Base-by-base conservation (phyloP, 2,329 filamentous ascomycete genomes). In the Diplodia intermedia region DNA sequence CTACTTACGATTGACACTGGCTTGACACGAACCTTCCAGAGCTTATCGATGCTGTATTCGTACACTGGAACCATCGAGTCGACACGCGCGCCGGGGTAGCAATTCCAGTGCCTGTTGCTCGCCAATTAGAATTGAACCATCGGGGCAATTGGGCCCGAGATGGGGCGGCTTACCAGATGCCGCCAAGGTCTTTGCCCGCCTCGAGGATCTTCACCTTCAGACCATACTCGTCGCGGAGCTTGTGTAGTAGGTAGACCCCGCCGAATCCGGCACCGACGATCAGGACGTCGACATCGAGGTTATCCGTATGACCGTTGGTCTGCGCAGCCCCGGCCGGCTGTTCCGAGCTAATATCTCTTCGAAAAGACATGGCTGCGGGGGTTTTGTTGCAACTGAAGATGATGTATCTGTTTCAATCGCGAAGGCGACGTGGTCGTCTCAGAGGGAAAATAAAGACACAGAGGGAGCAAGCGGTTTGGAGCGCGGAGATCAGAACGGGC, bases 21-120 rank as follows among this genome's bases (percentile, higher is more conserved):
- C 4, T 1, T 29, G 4, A n/a, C 67, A 36, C 73, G 65, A 56
- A 76, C 77, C 73, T 82, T 80, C 76, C 79, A 84, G 26, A 84
- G 76, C 70, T 84, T 81, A 7, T 80, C 79, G 43, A 84, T 77
- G 23, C 80, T 82, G 67, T 82, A 80, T 68, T 83, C 80, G 69
- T 85, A 85, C 23, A 83, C 79, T 0, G 83, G 83, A 1, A 80
- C 76, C 70, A 82, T 79, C 0, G 79, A 81, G 68, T 84, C 83
- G 5, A 84, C 82, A n/a, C 81, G 76, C 8, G 82, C 83, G 3
- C 83, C 77, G 3, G 79, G 79, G 63, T 82, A 82, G 63, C 79
- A 77, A 55, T 82, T 82, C 80, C 80, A 82, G 68, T 80, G 76
- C 79, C 66, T 62, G 57, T 40, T 20, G 26, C 12, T 29, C n/a